A percentile compares a stretch with the other conserved stretches of the same genome.
These are phyloP conservation scores for Catenaria anguillulae DNA, from an alignment of 371 early-diverging fungal species.

Conservation along the genomic window DNA sequence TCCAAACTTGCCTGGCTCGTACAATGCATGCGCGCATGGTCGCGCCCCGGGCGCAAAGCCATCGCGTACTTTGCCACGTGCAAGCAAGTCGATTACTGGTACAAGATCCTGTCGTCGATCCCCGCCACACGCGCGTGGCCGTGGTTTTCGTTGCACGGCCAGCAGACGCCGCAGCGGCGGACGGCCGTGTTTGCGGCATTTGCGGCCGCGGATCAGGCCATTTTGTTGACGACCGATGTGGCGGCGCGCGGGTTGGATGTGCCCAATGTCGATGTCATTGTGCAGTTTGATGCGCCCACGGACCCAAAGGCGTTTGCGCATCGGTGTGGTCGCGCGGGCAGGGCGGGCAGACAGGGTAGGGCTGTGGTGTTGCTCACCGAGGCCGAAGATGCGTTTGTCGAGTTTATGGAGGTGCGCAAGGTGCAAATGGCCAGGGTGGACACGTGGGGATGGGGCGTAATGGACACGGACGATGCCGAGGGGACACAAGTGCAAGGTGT, in stretches of 20 bases:
- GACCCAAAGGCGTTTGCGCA: slow-evolving; percentile 94
- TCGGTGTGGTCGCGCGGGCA: slow-evolving; percentile 95
- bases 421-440: slow-evolving; percentile 43
- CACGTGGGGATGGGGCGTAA: slow-evolving; percentile 6
- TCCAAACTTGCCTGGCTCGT: slow-evolving; percentile 66
- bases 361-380: slow-evolving; percentile 66
- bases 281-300: slow-evolving; percentile 92
- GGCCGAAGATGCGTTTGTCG: slow-evolving; percentile 77
- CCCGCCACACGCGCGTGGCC: slow-evolving; percentile 1
- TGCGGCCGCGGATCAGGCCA: slow-evolving; percentile 31
- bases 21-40: slow-evolving; percentile 31
- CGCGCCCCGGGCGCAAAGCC: slow-evolving; percentile 45
- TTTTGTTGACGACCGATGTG: slow-evolving; percentile 92
- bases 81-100: slow-evolving; percentile 86
- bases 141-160: slow-evolving; percentile 70
- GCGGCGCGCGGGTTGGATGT: slow-evolving; percentile 97
- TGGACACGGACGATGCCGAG: slow-evolving; percentile 8
- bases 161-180: slow-evolving; percentile 37
- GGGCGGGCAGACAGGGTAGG: slow-evolving; percentile 75
- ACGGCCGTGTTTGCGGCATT: slow-evolving; percentile 39
- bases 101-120: slow-evolving; percentile 36
- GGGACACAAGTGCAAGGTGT: no score
- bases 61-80: slow-evolving; percentile 91
- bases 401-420: slow-evolving; percentile 72
- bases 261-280: slow-evolving; percentile 86